Evolutionary conservation across 176 grass and related monocot genomes (phyloP), one percentile per base, ranked within the genome.

Genomic region (Elymus sibiricus): DNA sequence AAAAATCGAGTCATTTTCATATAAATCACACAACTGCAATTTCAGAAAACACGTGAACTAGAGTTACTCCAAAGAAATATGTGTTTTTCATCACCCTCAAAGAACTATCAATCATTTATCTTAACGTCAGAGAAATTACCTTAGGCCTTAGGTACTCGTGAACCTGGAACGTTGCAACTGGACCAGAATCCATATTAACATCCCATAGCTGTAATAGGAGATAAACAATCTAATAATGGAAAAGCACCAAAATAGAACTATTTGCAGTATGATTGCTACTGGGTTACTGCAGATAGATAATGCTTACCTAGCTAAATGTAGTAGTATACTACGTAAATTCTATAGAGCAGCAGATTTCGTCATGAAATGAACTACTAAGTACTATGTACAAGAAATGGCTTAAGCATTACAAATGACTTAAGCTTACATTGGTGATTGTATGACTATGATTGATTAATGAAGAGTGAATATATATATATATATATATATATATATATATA

Each of bases 1-100:
- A 5, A 98, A 98, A 85, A 98, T 98, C 40, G 91, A 95, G 63
- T 98, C 96, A 86, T 94, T 98, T 87, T 98, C 96, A 86, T 98
- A 98, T 85, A 98, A 94, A 92, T 98, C 96, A 77, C 96, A 98
- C 82, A 98, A 60, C 96, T 98, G 88, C 59, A 88, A 10, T 90
- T 83, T 83, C 7, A 79, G n/a, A 22, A 79, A 86, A 67, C 12
- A 83, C 61, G 86, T 32, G 46, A 87, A 87, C 84, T 43, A 88
- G 44, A 16, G 60, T 77, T 35, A 24, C 29, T 40, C 29, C 56
- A 71, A 13, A 4, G 32, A 85, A 51, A 85, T 40, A 58, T 40
- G 21, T 87, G 38, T 6, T 81, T 11, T 63, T 10, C n/a, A 76
- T 53, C 80, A 28, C 42, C 61, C 61, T 49, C 7, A 84, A 75